Base-by-base conservation (phyloP, 768 basidiomycete species). In the Pisolithus tinctorius region DNA sequence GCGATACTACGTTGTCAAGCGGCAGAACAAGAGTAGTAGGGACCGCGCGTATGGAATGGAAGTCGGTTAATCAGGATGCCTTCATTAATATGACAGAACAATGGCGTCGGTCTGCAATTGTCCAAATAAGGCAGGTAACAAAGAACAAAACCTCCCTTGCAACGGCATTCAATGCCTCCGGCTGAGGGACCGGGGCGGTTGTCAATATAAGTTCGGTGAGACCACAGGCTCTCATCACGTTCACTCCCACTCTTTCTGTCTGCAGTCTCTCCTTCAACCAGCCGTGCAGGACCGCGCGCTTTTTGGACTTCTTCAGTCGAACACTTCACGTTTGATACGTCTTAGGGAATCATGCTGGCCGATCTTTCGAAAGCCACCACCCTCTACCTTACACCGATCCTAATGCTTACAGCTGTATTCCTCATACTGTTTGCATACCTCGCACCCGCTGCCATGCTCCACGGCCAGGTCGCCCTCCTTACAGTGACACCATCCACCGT, bases 341-440 rank as follows among this genome's bases (percentile, higher is more conserved):
- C 51, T 40, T 8, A 42, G 27, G 17, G 27, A 11, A 47, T 34
- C 44, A 91, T 89, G 88, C 81, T 90, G 60, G 71, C 81, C 54
- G 77, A 79, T 57, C 74, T 88, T 39, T 83, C 86, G 13, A 88
- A 82, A 74, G 77, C 78, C 50, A 71, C 80, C 57, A 82, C 78
- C 48, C 71, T 86, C 48, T 88, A 83, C 61, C 74, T 90, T 47
- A 75, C 86, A 2, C 84, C 86, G 23, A 23, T 86, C 4, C 69
- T 90, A 45, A 75, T 80, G 54, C 69, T 89, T 40, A 80, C 86
- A 4, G 78, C 86, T 9, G 69, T 85, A 45, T 58, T 90, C 31
- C 79, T 91, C 39, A 71, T 80, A 4, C 61, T 88, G 2, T 79
- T 91, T 55, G 76, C 82, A 4, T 86, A 79, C 55, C 69, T 88